Conservation (phyloP, 108 stramenopile species). For the Stephanodiscus triporus region DNA sequence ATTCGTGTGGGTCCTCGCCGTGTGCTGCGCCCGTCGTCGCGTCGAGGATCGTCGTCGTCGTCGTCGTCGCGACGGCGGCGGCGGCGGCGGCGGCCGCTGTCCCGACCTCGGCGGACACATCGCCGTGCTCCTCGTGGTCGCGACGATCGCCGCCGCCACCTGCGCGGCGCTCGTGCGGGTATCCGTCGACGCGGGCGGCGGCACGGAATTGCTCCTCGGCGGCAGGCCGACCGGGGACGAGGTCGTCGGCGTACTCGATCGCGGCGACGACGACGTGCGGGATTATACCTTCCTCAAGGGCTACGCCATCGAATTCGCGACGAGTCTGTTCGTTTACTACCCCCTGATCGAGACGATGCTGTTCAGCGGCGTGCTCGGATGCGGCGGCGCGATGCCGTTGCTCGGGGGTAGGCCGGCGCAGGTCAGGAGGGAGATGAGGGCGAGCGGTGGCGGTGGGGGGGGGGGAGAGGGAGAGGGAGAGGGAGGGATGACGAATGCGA, state of each 20-base stretch:
- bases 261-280: slow-evolving; percentile 1
- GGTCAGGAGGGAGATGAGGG: slow-evolving; percentile 30
- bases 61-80: slow-evolving; percentile 2
- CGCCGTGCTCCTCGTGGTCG: slow-evolving; percentile 33
- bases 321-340: slow-evolving; percentile 66
- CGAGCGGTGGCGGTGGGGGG: neutral
- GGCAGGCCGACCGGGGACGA: too few relatives aligned
- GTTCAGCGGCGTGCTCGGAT: slow-evolving; percentile 64
- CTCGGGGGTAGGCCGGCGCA: slow-evolving; percentile 66
- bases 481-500: too few relatives aligned
- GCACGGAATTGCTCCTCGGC: neutral
- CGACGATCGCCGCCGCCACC: slow-evolving; percentile 47
- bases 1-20: slow-evolving; percentile 64
- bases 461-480: too few relatives aligned
- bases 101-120: slow-evolving; percentile 45
- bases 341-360: slow-evolving; percentile 64
- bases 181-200: slow-evolving; percentile 27
- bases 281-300: slow-evolving; percentile 63
- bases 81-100: slow-evolving; percentile 2
- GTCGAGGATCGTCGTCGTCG: slow-evolving; percentile 31
- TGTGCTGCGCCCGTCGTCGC: slow-evolving; percentile 62
- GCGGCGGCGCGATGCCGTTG: slow-evolving; percentile 42
- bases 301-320: slow-evolving; percentile 62
- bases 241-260: slow-evolving; percentile 5
- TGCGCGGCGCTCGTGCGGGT: slow-evolving; percentile 61